phyloP scores from a whole-genome alignment of 495 filamentous ascomycete genomes.

The Penicillium flavigenum region DNA sequence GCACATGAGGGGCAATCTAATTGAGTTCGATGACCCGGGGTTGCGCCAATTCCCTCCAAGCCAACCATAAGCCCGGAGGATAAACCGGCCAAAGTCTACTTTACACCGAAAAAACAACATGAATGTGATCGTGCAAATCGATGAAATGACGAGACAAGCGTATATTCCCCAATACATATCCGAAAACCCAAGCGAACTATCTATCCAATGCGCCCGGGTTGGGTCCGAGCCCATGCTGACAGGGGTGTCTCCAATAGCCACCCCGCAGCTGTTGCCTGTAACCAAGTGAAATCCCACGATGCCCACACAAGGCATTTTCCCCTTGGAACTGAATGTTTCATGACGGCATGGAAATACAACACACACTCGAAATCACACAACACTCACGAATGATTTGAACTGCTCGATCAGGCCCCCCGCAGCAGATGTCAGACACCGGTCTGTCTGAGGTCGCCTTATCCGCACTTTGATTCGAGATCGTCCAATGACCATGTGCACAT shows the following conservation, averaged over 20 bases:
- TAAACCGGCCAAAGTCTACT: background rate
- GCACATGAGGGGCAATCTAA: conserved; percentile 11
- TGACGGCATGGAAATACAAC: background rate
- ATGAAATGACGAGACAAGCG: background rate
- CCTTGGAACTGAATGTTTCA: background rate
- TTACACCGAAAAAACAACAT: background rate
- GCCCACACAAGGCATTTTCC: background rate
- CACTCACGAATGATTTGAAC: background rate
- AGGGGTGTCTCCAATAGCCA: background rate
- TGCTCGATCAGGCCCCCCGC: conserved; percentile 1
- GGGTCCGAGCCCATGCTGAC: conserved; percentile 17
- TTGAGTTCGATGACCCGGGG: conserved; percentile 17
- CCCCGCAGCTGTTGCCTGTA: conserved; percentile 10
- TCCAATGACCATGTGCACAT: conserved; percentile 17
- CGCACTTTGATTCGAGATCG: conserved; percentile 8
- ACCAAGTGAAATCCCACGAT: conserved; percentile 2
- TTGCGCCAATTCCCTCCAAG: background rate
- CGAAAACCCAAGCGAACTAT: conserved; percentile 3
- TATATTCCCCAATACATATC: background rate
- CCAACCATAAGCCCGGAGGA: background rate
- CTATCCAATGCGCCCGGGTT: conserved; percentile 4
- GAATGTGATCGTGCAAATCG: background rate
- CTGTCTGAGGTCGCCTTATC: conserved; percentile 6
- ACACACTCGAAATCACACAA: background rate
- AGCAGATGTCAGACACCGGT: background rate